These are phyloP conservation scores for Pythium insidiosum DNA, from an alignment of 352 stramenopile genomes.

Conservation along the genomic window DNA sequence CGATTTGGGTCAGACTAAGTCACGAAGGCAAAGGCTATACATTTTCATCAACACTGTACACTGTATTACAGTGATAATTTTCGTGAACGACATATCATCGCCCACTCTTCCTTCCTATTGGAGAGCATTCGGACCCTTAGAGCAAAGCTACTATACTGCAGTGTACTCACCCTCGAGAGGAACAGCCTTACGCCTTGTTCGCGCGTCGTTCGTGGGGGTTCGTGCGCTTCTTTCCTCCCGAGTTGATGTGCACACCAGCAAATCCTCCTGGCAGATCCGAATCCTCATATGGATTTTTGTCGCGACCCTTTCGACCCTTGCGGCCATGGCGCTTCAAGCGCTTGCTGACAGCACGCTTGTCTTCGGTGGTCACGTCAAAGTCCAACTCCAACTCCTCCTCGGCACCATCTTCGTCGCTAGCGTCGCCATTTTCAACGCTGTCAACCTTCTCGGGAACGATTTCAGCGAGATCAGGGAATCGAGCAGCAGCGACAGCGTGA, in stretches of 20 bases:
- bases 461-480: conserved; percentile 42
- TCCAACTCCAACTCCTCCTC: conserved; percentile 25
- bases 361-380: conserved; percentile 65
- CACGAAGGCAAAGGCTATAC: too few species aligned
- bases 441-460: too few species aligned
- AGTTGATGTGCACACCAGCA: conserved; percentile 54
- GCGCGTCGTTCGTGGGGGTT: conserved; percentile 35
- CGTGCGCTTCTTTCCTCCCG: conserved; percentile 66
- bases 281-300: conserved; percentile 97
- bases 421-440: conserved; percentile 7
- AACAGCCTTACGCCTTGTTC: conserved; percentile 6
- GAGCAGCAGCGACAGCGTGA: conserved; percentile 42
- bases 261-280: conserved; percentile 53
- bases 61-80: too few species aligned
- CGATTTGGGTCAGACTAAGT: too few species aligned
- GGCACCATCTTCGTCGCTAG: conserved; percentile 7
- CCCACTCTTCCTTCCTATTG: too few species aligned
- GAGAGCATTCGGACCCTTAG: too few species aligned
- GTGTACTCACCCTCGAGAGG: too few species aligned
- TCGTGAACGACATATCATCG: too few species aligned
- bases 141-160: too few species aligned
- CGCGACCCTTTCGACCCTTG: conserved; percentile 93
- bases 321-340: conserved; percentile 92
- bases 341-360: conserved; percentile 71
- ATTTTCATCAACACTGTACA: too few species aligned